Evolutionary conservation across 768 basidiomycete genomes (phyloP).

Genomic region (Dentipellis sp.): DNA sequence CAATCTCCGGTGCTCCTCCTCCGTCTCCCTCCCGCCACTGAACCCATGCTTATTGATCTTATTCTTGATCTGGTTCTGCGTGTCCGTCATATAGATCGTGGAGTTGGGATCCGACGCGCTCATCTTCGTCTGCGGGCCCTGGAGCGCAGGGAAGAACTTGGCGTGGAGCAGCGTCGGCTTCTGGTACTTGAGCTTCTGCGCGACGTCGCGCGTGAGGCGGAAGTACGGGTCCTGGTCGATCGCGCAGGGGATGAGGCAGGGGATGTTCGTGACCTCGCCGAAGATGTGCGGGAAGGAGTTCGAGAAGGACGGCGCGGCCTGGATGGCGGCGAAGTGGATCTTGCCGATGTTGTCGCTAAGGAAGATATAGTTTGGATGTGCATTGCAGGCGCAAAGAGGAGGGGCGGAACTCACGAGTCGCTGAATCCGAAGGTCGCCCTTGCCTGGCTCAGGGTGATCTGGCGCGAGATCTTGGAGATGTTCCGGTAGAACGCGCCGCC

Average conservation of each 20-base stretch:
- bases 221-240: conserved; percentile 99
- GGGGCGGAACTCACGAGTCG: conserved; percentile 64
- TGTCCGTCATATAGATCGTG: conserved; percentile 95
- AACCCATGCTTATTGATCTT: conserved; percentile 96
- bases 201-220: conserved; percentile 94
- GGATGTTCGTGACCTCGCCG: conserved; percentile 71
- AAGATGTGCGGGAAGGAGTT: conserved; percentile 99
- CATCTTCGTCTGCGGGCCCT: conserved; percentile 99
- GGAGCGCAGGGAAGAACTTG: conserved; percentile 97
- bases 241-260: conserved; percentile 93
- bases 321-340: conserved; percentile 91
- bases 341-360: conserved; percentile 95
- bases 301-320: conserved; percentile 94
- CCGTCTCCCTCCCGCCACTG: conserved; percentile 91
- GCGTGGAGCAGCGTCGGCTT: conserved; percentile 91
- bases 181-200: conserved; percentile 87
- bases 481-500: conserved; percentile 94
- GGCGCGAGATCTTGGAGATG: conserved; percentile 84
- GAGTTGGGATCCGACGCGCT: conserved; percentile 91
- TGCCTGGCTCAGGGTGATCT: conserved; percentile 88
- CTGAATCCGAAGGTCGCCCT: conserved; percentile 95
- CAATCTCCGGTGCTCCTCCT: conserved; percentile 82
- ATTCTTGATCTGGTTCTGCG: conserved; percentile 88
- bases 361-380: neutral
- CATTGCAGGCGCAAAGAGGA: neutral